A percentile compares a stretch with the other conserved stretches of the same genome.
Conservation (phyloP, 441 rosid species). For the Dalechampia spathulata region DNA sequence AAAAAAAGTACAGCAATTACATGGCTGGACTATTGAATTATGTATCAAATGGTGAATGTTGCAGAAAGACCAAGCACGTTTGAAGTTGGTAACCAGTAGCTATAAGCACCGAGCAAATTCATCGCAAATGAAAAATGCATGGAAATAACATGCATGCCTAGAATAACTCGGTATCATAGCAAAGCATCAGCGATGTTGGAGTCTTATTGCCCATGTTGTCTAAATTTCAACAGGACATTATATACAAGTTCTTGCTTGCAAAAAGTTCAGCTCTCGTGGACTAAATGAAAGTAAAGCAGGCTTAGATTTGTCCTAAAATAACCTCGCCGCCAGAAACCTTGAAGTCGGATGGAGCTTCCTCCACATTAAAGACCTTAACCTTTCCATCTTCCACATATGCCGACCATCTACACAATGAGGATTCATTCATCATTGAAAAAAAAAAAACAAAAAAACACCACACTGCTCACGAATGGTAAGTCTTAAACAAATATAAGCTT, state of each 20-base stretch:
- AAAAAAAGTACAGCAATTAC: too few species aligned
- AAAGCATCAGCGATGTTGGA: background rate
- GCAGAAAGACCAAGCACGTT: too few species aligned
- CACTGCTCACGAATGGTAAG: background rate
- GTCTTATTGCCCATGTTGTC: background rate
- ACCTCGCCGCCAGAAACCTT: conserved; percentile 77
- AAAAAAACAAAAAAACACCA: background rate
- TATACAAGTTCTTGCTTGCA: background rate
- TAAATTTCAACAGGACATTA: background rate
- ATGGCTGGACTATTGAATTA: too few species aligned
- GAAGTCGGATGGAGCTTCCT: conserved; percentile 83
- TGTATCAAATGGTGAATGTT: too few species aligned
- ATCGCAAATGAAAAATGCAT: too few species aligned
- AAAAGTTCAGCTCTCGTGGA: background rate
- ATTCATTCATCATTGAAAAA: too few species aligned
- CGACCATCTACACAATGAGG: conserved; percentile 57
- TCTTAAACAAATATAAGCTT: background rate
- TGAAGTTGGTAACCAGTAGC: too few species aligned
- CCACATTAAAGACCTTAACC: conserved; percentile 71
- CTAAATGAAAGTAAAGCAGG: background rate
- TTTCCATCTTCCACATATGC: conserved; percentile 82
- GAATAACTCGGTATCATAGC: too few species aligned
- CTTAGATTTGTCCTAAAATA: conserved; percentile 65
- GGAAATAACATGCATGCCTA: too few species aligned
- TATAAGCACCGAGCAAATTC: too few species aligned